Conservation (phyloP, 2,329 filamentous ascomycete species). For the Elsinoe fawcettii region DNA sequence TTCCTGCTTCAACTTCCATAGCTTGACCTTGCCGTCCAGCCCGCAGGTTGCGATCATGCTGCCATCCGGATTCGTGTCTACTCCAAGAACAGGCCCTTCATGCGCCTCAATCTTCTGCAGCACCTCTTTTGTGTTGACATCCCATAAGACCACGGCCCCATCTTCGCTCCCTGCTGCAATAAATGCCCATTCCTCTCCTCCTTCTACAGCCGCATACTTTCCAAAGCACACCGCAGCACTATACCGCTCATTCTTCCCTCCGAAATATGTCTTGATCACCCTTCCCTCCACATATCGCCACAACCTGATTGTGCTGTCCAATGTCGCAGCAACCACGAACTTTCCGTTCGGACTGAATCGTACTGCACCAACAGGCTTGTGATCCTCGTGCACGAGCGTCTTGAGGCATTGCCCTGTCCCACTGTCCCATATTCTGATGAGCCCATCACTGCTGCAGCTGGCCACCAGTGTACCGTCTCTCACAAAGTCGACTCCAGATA, state of each 20-base stretch:
- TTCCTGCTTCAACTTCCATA: slow-evolving; percentile 44
- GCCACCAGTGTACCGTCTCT: slow-evolving; percentile 85
- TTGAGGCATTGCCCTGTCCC: slow-evolving; percentile 89
- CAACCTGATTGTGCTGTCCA: slow-evolving; percentile 81
- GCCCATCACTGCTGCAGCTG: slow-evolving; percentile 82
- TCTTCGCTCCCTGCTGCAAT: slow-evolving; percentile 82
- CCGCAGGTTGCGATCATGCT: slow-evolving; percentile 55
- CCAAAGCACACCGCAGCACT: slow-evolving; percentile 83
- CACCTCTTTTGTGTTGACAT: slow-evolving; percentile 76
- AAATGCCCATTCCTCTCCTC: slow-evolving; percentile 45
- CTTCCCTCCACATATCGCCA: slow-evolving; percentile 93
- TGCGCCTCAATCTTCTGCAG: slow-evolving; percentile 59
- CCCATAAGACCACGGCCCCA: slow-evolving; percentile 78
- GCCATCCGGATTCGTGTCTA: slow-evolving; percentile 50
- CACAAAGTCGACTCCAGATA: slow-evolving; percentile 88
- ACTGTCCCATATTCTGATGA: slow-evolving; percentile 94
- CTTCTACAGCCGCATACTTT: slow-evolving; percentile 43
- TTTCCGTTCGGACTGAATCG: slow-evolving; percentile 91
- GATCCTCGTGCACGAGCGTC: slow-evolving; percentile 93
- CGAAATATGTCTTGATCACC: slow-evolving; percentile 95
- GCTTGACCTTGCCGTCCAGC: slow-evolving; percentile 52
- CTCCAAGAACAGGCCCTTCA: slow-evolving; percentile 51
- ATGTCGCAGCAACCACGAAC: slow-evolving; percentile 82
- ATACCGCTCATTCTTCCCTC: slow-evolving; percentile 75
- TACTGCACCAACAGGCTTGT: slow-evolving; percentile 79